Conservation (phyloP, 116 monocot genomes). For the Zostera marina region DNA sequence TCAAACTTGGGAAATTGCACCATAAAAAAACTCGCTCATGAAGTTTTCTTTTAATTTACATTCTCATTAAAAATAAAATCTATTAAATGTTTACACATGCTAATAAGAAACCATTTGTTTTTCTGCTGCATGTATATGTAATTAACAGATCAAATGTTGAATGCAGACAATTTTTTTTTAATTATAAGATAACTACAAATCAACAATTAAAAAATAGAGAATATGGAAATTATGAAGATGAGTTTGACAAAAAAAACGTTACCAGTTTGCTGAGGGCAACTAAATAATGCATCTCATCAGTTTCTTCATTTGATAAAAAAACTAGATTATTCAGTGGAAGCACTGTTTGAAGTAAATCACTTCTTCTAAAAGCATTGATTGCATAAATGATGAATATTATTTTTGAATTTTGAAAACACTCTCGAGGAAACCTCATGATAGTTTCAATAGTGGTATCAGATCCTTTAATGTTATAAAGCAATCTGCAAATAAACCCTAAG, state of each 20-base stretch:
- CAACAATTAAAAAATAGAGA: too few species aligned
- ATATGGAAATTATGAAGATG: background rate
- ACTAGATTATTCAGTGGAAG: constrained; percentile 14
- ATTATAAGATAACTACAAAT: too few species aligned
- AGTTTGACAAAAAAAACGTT: constrained; percentile 6
- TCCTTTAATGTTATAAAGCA: constrained; percentile 57
- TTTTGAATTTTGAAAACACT: constrained; percentile 30
- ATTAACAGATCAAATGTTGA: background rate
- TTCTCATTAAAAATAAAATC: too few species aligned
- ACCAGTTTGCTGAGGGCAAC: constrained; percentile 62
- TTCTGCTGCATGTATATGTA: too few species aligned
- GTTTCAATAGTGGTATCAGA: constrained; percentile 28
- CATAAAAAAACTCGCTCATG: too few species aligned
- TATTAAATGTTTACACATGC: too few species aligned
- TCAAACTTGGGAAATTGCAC: background rate
- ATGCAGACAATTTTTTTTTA: background rate
- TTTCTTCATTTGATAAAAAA: constrained; percentile 22
- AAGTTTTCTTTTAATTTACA: too few species aligned
- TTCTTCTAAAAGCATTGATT: constrained; percentile 48
- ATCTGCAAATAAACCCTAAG: constrained; percentile 51
- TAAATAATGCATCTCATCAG: constrained; percentile 44
- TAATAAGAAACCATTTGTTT: too few species aligned
- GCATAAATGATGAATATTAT: constrained; percentile 36
- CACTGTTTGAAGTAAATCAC: constrained; percentile 28
- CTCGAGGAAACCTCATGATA: constrained; percentile 36